phyloP scores from a whole-genome alignment of 2,329 filamentous ascomycete species.

The Drechslerella coelobrocha region DNA sequence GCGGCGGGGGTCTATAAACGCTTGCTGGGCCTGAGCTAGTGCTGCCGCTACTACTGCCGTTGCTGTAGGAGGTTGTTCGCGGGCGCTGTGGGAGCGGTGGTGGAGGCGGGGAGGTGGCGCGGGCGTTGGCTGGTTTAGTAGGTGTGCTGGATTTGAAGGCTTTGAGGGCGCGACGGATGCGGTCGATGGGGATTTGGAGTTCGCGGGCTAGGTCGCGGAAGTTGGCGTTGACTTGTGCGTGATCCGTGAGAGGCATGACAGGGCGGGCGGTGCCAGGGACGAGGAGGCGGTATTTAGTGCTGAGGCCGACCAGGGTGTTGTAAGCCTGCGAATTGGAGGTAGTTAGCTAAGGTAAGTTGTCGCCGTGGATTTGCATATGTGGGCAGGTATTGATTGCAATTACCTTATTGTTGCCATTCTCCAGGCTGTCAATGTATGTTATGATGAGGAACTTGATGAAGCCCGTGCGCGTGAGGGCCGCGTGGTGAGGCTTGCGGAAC shows the following conservation, averaged over 20 bases:
- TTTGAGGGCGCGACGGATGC: slow-evolving; percentile 20
- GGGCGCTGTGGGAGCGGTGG: slow-evolving; percentile 4
- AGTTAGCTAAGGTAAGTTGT: neutral
- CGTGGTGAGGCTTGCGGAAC: slow-evolving; percentile 20
- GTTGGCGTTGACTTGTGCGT: slow-evolving; percentile 29
- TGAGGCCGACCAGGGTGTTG: slow-evolving; percentile 22
- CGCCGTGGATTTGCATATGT: neutral
- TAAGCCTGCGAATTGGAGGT: slow-evolving; percentile 14
- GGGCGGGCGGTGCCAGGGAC: slow-evolving; percentile 36
- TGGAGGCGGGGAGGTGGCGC: neutral
- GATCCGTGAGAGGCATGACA: slow-evolving; percentile 40
- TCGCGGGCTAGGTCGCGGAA: slow-evolving; percentile 31
- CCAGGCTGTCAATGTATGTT: slow-evolving; percentile 23
- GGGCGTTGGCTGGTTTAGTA: neutral
- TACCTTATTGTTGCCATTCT: slow-evolving; percentile 18
- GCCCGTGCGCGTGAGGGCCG: slow-evolving; percentile 23
- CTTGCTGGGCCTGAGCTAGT: neutral
- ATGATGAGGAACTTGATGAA: slow-evolving; percentile 45
- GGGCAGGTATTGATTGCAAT: neutral
- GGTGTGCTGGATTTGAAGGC: slow-evolving; percentile 3
- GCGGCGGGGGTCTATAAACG: neutral
- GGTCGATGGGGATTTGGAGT: slow-evolving; percentile 37
- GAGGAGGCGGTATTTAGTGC: slow-evolving; percentile 27
- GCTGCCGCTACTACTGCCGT: neutral
- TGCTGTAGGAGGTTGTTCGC: neutral